phyloP scores from a whole-genome alignment of 1,284 basidiomycete species.

The Inonotus obliquus region DNA sequence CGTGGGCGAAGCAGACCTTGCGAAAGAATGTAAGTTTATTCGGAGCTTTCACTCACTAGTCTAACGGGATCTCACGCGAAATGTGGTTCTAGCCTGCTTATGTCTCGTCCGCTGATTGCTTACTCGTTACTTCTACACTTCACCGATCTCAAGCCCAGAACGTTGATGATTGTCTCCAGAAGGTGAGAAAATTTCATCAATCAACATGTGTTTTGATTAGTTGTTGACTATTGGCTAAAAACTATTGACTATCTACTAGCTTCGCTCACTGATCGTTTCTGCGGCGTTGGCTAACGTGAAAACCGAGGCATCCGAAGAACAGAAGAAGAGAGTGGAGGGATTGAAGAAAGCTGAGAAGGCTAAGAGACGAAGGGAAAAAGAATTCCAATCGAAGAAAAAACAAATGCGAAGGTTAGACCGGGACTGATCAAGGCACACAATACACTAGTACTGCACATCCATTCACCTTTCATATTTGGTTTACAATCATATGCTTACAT shows the following conservation, averaged over 20 bases:
- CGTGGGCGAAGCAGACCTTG: slow-evolving; percentile 54
- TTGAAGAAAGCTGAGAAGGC: slow-evolving; percentile 42
- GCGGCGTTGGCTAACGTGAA: slow-evolving; percentile 44
- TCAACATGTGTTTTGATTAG: not conserved
- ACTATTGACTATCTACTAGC: slow-evolving; percentile 33
- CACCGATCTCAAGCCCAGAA: slow-evolving; percentile 75
- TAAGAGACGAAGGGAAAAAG: slow-evolving; percentile 46
- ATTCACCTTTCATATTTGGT: not conserved
- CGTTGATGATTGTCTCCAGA: slow-evolving; percentile 61
- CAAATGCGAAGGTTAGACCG: slow-evolving; percentile 30
- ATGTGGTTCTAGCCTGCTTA: slow-evolving; percentile 49
- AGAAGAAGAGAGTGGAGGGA: slow-evolving; percentile 48
- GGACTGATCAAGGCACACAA: slow-evolving; percentile 21
- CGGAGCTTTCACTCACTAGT: not conserved
- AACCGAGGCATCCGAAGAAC: slow-evolving; percentile 51
- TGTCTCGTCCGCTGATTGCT: slow-evolving; percentile 55
- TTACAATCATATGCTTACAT: not conserved
- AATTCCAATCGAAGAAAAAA: slow-evolving; percentile 43
- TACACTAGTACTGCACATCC: not conserved
- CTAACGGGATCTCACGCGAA: not conserved
- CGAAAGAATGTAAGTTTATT: slow-evolving; percentile 47
- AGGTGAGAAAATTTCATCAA: slow-evolving; percentile 38
- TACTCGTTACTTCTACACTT: slow-evolving; percentile 61
- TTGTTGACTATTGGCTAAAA: too few species aligned
- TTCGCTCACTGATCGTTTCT: slow-evolving; percentile 48